Evolutionary conservation across 129 eudicot species (phyloP), one percentile per base, ranked within the genome.

Genomic region (Centella asiatica): DNA sequence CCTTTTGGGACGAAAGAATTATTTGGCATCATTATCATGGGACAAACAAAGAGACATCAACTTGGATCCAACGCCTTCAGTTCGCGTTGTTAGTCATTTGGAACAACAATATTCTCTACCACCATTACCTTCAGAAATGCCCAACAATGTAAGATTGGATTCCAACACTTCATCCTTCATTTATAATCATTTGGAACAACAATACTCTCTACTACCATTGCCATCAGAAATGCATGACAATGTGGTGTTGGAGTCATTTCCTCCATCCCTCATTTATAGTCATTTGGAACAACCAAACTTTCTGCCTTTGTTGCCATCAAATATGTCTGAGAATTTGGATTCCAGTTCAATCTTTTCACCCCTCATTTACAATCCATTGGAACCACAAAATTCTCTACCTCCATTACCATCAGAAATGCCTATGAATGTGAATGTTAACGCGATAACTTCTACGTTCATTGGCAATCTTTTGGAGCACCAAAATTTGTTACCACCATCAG

Each of bases 401-500:
- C 27, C 37, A 31, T 31, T 31, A 29, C 20, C 42, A 12, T 42
- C 46, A 2, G 46, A 42, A 14, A 42, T 34, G 9, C 39, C 39
- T 34, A 22, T 28, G 57, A 51, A 51, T 51, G 57, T 9, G 57
- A 51, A 28, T 10, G 4, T n/a, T 0, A 31, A 51, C 26, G 32
- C 26, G 13, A 28, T 36, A 23, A 44, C 46, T 65, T 49, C 34
- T 26, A 23, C 33, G 14, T 4, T 3, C 39, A 7, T 2, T 3
- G n/a, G 23, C 62, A 66, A 40, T 17, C 18, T n/a, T 1, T 56
- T 32, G 62, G 62, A 56, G 40, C 62, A 56, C 1, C 42, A 56
- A 32, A 32, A 56, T 18, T 18, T 9, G 3, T 25, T 56, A 26
- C 44, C 62, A 56, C 62, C 44, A 29, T 31, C 24, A n/a, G 42